Evolutionary conservation across 345 rosid species (phyloP), one percentile per base, ranked within the genome.

Genomic region (Abelmoschus esculentus): DNA sequence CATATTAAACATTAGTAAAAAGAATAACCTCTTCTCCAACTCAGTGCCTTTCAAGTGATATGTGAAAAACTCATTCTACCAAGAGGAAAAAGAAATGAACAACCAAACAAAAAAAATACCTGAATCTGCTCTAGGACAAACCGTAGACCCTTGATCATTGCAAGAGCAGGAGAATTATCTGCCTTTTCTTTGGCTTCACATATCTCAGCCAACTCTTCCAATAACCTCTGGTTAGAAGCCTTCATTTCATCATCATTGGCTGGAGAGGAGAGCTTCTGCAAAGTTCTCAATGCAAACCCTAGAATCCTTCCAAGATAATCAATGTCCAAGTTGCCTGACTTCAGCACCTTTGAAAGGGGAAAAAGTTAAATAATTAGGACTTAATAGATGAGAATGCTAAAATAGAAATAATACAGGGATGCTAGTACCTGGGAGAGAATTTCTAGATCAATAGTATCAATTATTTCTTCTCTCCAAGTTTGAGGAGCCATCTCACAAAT

Each of bases 211-310:
- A 91, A 82, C 60, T 89, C 96, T 72, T 78, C 64, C 75, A 95
- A 70, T 75, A 91, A 70, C 67, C 73, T 82, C 77, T 76, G 73
- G 70, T 84, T 86, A 59, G 58, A 71, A 59, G 64, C 74, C 79
- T 80, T 88, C 85, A 86, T 80, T 70, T 83, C 89, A 73, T 81
- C 81, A 56, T 91, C 99, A 60, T 78, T 84, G 32, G 88, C 88
- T 28, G 88, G 89, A 57, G 99, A 80, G 8, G 96, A 88, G 52
- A 95, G 97, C 81, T 84, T 95, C 78, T 86, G 83, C 74, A 95
- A 69, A 72, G 89, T 90, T 73, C 62, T 79, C 74, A 95, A 50
- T 17, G 96, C 91, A 79, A 87, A 95, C 74, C 82, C 91, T 46
- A 95, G 82, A 71, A 87, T 83, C 82, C 81, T 88, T 75, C 87